These are phyloP conservation scores for Mycena sanguinolenta DNA, from an alignment of 768 basidiomycete genomes.

Conservation along the genomic window DNA sequence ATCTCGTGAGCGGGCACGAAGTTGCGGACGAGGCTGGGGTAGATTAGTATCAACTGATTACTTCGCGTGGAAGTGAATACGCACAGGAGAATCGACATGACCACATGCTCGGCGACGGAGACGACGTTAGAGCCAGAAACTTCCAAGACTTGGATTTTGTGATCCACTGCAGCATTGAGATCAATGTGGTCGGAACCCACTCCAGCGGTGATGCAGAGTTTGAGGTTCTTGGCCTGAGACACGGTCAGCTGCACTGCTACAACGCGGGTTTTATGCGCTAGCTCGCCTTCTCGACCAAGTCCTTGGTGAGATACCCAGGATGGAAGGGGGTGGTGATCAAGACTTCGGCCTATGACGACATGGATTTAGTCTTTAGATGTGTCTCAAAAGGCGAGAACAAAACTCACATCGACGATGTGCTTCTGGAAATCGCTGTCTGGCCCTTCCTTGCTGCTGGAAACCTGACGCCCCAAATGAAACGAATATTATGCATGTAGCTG, in stretches of 20 bases:
- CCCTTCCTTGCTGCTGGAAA: constrained; percentile 88
- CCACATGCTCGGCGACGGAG: constrained; percentile 91
- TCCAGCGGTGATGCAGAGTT: constrained; percentile 91
- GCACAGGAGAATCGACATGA: constrained; percentile 87
- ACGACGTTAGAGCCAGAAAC: constrained; percentile 93
- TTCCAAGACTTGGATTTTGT: constrained; percentile 85
- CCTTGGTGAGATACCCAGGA: constrained; percentile 84
- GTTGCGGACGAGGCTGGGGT: constrained; percentile 80
- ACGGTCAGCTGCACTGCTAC: constrained; percentile 11
- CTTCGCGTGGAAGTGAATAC: not conserved
- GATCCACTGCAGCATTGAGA: constrained; percentile 87
- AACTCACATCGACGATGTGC: constrained; percentile 80
- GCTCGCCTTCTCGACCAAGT: constrained; percentile 75
- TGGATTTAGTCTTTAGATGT: constrained; percentile 19
- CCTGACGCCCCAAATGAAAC: constrained; percentile 51
- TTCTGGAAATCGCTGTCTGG: constrained; percentile 86
- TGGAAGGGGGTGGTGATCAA: constrained; percentile 91
- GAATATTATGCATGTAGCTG: constrained; percentile 3
- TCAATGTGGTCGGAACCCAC: constrained; percentile 94
- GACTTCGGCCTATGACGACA: constrained; percentile 72
- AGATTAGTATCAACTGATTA: not conserved
- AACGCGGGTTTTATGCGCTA: not conserved
- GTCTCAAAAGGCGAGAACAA: constrained; percentile 41
- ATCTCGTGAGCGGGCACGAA: constrained; percentile 91
- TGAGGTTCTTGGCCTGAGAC: constrained; percentile 85